These are phyloP conservation scores for Seminavis robusta DNA, from an alignment of 108 stramenopile genomes.

Conservation along the genomic window DNA sequence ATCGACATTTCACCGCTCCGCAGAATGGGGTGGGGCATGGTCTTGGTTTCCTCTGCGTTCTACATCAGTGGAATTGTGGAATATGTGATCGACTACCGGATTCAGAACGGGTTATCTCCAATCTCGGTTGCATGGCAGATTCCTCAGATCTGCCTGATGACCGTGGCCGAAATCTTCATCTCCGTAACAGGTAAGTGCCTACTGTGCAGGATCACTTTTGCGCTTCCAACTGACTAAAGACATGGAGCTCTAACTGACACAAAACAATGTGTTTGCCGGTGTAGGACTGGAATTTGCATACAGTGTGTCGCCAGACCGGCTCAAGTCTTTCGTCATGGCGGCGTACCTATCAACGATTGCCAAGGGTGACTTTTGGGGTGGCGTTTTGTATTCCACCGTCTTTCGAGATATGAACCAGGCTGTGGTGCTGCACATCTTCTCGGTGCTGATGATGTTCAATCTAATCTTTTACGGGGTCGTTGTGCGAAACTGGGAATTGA, in stretches of 20 bases:
- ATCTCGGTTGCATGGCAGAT: constrained; percentile 51
- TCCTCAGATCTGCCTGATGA: constrained; percentile 58
- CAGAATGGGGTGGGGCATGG: constrained; percentile 67
- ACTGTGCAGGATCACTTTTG: too few relatives aligned
- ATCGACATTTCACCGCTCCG: constrained; percentile 34
- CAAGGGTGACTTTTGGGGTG: constrained; percentile 53
- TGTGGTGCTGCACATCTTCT: too few relatives aligned
- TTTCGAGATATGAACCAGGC: too few relatives aligned
- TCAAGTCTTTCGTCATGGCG: constrained; percentile 36
- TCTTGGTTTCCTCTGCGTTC: constrained; percentile 46
- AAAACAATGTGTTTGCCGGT: too few relatives aligned
- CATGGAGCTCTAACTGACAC: too few relatives aligned
- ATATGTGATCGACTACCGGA: constrained; percentile 16
- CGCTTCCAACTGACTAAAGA: too few relatives aligned
- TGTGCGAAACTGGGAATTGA: constrained; percentile 26
- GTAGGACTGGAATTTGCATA: too few relatives aligned
- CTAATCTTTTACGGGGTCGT: constrained; percentile 19
- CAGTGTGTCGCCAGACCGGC: constrained; percentile 30
- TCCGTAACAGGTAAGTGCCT: constrained; percentile 55
- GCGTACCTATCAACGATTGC: constrained; percentile 41
- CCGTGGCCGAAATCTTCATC: constrained; percentile 52
- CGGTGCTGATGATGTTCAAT: constrained; percentile 42
- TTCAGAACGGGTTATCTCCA: too few relatives aligned
- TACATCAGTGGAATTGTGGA: constrained; percentile 47
- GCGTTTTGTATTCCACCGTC: too few relatives aligned